Evolutionary conservation across 2,329 filamentous ascomycete genomes (phyloP), one percentile per base, ranked within the genome.

Genomic region (Fusarium sp.): DNA sequence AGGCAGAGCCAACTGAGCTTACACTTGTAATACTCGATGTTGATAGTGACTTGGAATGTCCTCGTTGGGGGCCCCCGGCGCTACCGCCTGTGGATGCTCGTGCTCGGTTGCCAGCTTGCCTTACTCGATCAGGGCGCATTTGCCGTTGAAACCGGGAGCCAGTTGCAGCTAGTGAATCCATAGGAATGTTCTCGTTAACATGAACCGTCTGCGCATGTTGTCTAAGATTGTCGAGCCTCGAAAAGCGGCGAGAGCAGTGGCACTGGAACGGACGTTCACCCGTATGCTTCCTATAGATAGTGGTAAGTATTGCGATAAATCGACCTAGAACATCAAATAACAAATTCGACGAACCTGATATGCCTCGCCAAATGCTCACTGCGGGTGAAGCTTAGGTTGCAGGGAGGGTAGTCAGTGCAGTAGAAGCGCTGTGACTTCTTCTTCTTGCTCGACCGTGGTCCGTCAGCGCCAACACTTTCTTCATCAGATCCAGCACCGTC

Each of bases 191-290:
- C 78, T 98, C 96, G 78, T 98, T 98, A 60, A 97, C 92, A 78
- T 99, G 96, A 1, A 99, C 96, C 0, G 96, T 98, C 79, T 98
- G 95, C 44, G 96, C 96, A 84, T 99, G 96, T 78, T 99, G 96
- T 62, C 96, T 90, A 52, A 99, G 84, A 77, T 99, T 99, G 79
- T 99, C 95, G 45, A 98, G 87, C 49, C 95, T 89, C 11, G 96
- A 98, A 78, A 99, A 99, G 57, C 94, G 89, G 51, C 96, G 89
- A 4, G 92, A 93, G 80, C 96, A 99, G 79, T 98, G 96, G 73
- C 96, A 99, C 80, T 97, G 92, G 75, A 98, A 99, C 0, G 96
- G 96, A 28, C 96, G 90, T 83, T 99, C 96, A 54, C 96, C 96
- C 1, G 96, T 99, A 76, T 99, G 96, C 87, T 98, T 98, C 74